phyloP scores from a whole-genome alignment of 495 filamentous ascomycete species.

The Aspergillus wentii region DNA sequence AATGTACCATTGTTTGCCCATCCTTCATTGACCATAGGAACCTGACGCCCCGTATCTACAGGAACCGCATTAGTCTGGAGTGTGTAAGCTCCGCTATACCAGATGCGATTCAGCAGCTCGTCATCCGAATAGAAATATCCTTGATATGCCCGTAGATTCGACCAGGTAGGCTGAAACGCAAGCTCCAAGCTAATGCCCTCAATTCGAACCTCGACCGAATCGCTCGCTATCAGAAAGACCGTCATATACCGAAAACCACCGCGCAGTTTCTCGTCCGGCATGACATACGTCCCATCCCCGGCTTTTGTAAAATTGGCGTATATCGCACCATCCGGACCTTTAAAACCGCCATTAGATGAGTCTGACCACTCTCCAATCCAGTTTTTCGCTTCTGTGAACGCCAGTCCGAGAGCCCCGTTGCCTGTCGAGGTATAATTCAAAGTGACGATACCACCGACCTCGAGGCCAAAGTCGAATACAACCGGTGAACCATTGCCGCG shows the following conservation, averaged over 20 bases:
- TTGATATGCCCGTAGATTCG: slow-evolving; percentile 56
- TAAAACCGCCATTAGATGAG: slow-evolving; percentile 49
- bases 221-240: slow-evolving; percentile 39
- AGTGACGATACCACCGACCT: slow-evolving; percentile 53
- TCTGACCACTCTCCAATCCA: slow-evolving; percentile 60
- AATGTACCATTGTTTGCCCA: slow-evolving; percentile 56
- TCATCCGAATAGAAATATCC: slow-evolving; percentile 60
- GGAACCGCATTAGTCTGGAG: slow-evolving; percentile 56
- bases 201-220: slow-evolving; percentile 31
- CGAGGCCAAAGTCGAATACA: slow-evolving; percentile 54
- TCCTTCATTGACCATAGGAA: slow-evolving; percentile 41
- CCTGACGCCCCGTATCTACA: slow-evolving; percentile 47
- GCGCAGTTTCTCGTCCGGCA: slow-evolving; percentile 49
- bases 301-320: slow-evolving; percentile 45
- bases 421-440: slow-evolving; percentile 42
- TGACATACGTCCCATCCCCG: slow-evolving; percentile 41
- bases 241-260: slow-evolving; percentile 61
- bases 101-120: slow-evolving; percentile 56
- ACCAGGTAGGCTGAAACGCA: slow-evolving; percentile 60
- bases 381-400: slow-evolving; percentile 59
- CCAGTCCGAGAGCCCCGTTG: slow-evolving; percentile 48
- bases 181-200: slow-evolving; percentile 43
- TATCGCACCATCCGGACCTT: slow-evolving; percentile 47
- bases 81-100: slow-evolving; percentile 63
- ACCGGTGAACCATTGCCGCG: slow-evolving; percentile 41